Base-by-base conservation (phyloP, 1,284 basidiomycete species). In the Salmacisia buchloeana region DNA sequence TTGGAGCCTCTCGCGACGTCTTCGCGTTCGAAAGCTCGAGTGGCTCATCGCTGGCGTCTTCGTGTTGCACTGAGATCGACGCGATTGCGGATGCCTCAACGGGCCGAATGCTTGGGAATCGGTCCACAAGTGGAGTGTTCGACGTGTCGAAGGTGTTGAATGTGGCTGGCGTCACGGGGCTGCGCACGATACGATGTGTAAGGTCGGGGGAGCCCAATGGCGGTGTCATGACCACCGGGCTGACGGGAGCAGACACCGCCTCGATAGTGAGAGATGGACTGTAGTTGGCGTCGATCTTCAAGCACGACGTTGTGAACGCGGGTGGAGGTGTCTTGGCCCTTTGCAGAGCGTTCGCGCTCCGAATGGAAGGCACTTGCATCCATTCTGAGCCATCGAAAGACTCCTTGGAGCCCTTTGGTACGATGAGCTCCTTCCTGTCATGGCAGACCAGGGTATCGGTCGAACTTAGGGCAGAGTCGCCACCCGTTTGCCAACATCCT, bases 191-290 rank as follows among this genome's bases (percentile, higher is more conserved):
- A 7, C 18, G 18, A 15, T 15, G 41, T 43, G 6, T 21, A 18
- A 43, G 23, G 15, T 9, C 41, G 41, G 27, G 27, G 29, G 27
- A 29, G 18, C 6, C 13, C 18, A n/a, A 10, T 33, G 18, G 5
- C 15, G 39, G 15, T 43, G 23, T 43, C 39, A 21, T n/a, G 18
- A 21, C 23, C 18, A 43, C 15, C 3, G 49, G 49, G 21, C 49
- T 54, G 2, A 18, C 10, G 5, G 49, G 49, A 9, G 49, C 27
- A 1, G 49, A 54, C 9, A 54, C 21, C 18, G 49, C 49, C 21
- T 54, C 49, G 49, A 54, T 54, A 7, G 49, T 54, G 49, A 54
- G 34, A 2, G 49, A 54, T 7, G 49, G 49, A 54, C 49, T 54
- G 27, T 33, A 54, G 27, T 33, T 33, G 29, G 3, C 34, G 13